Conservation (phyloP, 306 rosid species). For the Clitoria ternatea region DNA sequence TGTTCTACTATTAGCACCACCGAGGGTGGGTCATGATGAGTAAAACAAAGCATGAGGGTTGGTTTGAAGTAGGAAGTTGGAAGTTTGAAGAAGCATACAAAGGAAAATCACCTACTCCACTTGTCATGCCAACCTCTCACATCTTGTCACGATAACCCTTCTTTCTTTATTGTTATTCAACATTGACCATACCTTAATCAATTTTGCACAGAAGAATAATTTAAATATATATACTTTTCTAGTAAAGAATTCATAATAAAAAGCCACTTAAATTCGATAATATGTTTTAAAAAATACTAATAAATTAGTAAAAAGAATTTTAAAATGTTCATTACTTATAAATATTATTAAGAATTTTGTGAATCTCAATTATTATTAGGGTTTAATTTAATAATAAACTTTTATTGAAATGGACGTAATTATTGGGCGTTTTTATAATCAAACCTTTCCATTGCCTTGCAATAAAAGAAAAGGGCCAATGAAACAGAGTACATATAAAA, state of each 20-base stretch:
- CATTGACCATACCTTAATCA: neutral
- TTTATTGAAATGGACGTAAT: too few species aligned
- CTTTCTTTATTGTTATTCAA: too few species aligned
- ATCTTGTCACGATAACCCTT: too few species aligned
- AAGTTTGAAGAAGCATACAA: constrained; percentile 36
- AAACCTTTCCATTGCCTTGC: constrained; percentile 7
- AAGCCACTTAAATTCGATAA: neutral
- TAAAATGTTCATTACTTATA: too few species aligned
- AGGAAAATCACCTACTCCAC: constrained; percentile 47
- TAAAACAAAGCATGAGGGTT: neutral
- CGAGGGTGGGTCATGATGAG: neutral
- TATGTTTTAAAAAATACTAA: neutral
- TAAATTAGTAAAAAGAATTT: neutral
- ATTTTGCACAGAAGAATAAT: too few species aligned
- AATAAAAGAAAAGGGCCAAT: constrained; percentile 11
- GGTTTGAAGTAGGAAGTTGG: constrained; percentile 28
- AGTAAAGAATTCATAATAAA: too few species aligned
- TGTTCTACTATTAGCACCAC: neutral
- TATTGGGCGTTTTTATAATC: neutral
- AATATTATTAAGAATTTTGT: too few species aligned
- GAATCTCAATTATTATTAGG: too few species aligned
- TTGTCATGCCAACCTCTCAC: constrained; percentile 1
- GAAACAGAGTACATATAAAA: neutral
- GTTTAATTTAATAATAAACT: too few species aligned
- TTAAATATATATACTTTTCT: too few species aligned